Evolutionary conservation across 768 basidiomycete species (phyloP).

Genomic region (Phaffia tasmanica): DNA sequence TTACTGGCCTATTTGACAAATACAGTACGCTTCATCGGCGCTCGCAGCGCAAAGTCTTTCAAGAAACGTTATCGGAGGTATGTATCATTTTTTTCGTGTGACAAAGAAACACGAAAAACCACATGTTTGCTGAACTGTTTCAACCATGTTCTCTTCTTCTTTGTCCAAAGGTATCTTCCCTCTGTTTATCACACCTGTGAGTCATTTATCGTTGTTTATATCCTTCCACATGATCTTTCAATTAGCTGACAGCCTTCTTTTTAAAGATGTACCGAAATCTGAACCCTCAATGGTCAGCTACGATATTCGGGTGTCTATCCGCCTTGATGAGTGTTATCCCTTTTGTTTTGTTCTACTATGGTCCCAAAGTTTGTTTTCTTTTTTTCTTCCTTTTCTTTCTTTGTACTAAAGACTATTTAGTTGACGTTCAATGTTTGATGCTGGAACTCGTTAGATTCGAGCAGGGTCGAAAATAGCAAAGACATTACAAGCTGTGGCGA

Average conservation of each 20-base stretch:
- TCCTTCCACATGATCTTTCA: background rate
- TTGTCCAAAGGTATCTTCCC: conserved; percentile 45
- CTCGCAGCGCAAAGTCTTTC: conserved; percentile 56
- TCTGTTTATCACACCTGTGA: conserved; percentile 46
- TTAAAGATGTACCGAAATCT: conserved; percentile 47
- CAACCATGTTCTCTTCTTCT: background rate
- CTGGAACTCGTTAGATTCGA: too few relatives aligned
- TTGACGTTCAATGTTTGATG: too few relatives aligned
- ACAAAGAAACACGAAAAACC: too few relatives aligned
- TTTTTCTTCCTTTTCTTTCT: too few relatives aligned
- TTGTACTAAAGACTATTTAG: too few relatives aligned
- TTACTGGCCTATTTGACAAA: conserved; percentile 2
- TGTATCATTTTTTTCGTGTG: background rate
- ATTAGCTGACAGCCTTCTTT: background rate
- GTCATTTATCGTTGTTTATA: conserved; percentile 18
- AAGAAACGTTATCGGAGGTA: conserved; percentile 35
- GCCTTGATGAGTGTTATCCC: conserved; percentile 49
- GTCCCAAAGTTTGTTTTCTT: conserved; percentile 32
- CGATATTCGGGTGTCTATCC: conserved; percentile 42
- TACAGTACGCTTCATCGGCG: conserved; percentile 53
- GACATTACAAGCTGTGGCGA: too few relatives aligned
- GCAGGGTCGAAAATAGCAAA: too few relatives aligned
- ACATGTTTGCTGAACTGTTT: background rate
- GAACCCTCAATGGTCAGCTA: conserved; percentile 47
- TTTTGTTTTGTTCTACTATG: conserved; percentile 35